These are phyloP conservation scores for Coemansia sp. DNA, from an alignment of 192 early-diverging fungal genomes.

Conservation along the genomic window DNA sequence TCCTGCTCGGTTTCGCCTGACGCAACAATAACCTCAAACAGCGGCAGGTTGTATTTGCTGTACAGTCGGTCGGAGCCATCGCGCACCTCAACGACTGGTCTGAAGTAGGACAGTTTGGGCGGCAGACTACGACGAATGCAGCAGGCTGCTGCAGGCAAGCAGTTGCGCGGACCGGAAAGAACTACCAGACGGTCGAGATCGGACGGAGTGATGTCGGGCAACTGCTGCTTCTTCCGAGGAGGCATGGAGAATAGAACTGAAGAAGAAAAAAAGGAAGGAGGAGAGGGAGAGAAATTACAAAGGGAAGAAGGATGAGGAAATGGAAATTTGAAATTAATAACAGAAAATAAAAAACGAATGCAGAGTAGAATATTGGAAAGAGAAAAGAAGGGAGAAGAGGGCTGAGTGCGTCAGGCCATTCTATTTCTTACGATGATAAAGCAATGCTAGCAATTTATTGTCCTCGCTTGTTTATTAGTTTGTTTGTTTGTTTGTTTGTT, in stretches of 20 bases:
- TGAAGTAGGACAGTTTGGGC: slow-evolving; percentile 7
- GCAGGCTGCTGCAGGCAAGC: slow-evolving; percentile 10
- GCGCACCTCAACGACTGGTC: slow-evolving; percentile 34
- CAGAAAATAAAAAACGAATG: neutral
- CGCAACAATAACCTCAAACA: slow-evolving; percentile 33
- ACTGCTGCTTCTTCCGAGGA: neutral
- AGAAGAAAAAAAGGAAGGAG: neutral
- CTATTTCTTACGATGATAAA: neutral
- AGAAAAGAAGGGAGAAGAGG: neutral
- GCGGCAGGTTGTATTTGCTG: slow-evolving; percentile 27
- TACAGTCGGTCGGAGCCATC: slow-evolving; percentile 41
- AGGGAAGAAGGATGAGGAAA: neutral
- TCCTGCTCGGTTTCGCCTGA: neutral
- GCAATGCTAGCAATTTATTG: neutral
- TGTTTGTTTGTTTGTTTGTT: too few relatives aligned
- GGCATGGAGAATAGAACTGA: neutral
- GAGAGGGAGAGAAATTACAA: neutral
- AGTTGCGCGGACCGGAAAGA: slow-evolving; percentile 23
- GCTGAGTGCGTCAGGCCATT: neutral
- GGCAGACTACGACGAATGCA: slow-evolving; percentile 14
- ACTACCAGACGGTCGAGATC: slow-evolving; percentile 39
- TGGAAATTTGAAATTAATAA: neutral
- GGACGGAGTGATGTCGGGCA: slow-evolving; percentile 11
- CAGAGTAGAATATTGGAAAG: neutral
- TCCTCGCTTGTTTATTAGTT: too few relatives aligned